These are phyloP conservation scores for Penicillium sp. DNA, from an alignment of 2,329 filamentous ascomycete species.

Conservation along the genomic window DNA sequence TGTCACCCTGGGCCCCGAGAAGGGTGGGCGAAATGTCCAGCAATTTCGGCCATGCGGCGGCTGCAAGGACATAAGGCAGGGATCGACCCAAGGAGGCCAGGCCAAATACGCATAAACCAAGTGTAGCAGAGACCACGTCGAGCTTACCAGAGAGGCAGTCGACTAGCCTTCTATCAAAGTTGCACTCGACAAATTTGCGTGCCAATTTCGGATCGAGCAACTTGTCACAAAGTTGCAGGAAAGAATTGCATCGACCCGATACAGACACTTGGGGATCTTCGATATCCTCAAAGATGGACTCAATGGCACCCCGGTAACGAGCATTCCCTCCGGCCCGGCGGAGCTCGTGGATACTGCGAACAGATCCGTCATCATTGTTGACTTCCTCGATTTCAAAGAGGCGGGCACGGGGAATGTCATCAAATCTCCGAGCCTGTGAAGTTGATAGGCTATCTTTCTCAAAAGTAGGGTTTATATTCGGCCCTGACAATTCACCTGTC, in stretches of 20 bases:
- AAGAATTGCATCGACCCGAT: conserved; percentile 54
- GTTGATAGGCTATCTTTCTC: conserved; percentile 5
- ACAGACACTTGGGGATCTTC: conserved; percentile 49
- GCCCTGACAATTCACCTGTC: conserved; percentile 13
- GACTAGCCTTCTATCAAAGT: conserved; percentile 69
- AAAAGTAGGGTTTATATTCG: conserved; percentile 5
- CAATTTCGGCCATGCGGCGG: conserved; percentile 36
- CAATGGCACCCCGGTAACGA: conserved; percentile 58
- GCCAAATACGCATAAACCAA: conserved; percentile 37
- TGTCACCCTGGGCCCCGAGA: conserved; percentile 32
- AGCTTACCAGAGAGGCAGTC: conserved; percentile 60
- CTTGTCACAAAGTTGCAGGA: conserved; percentile 59
- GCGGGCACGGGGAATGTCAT: conserved; percentile 15
- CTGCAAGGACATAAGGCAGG: conserved; percentile 32
- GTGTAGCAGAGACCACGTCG: conserved; percentile 49
- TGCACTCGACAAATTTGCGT: conserved; percentile 69
- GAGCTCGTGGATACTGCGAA: conserved; percentile 64
- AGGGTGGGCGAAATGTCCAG: conserved; percentile 31
- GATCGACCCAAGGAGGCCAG: conserved; percentile 33
- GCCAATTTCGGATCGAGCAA: conserved; percentile 47
- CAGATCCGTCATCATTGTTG: conserved; percentile 44
- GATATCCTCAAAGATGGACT: conserved; percentile 62
- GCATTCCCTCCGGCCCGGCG: conserved; percentile 60
- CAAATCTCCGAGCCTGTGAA: conserved; percentile 8
- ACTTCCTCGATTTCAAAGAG: conserved; percentile 50